Evolutionary conservation across 2,329 filamentous ascomycete genomes (phyloP), one percentile per base, ranked within the genome.

Genomic region (Arthrobotrys iridis): DNA sequence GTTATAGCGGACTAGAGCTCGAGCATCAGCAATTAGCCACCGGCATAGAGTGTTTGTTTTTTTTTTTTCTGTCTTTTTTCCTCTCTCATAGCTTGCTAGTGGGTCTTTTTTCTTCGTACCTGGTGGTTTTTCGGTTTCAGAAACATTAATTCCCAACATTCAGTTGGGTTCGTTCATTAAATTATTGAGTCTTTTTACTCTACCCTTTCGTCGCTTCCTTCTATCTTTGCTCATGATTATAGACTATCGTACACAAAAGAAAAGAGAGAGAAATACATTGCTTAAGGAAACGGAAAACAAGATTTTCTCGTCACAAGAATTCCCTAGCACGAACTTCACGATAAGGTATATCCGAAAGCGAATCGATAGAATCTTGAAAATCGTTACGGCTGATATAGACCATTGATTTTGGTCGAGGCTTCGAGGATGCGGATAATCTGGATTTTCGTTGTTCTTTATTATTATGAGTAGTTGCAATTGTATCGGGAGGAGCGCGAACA

Each of bases 361-460:
- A 75, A 57, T 75, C 71, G 3, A 43, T 58, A 28, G 63, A 75
- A 37, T 68, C 63, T n/a, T 43, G 55, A 24, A 63, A 63, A 11
- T 64, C 55, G n/a, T 48, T 45, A 7, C 20, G 41, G 10, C 46
- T 43, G 33, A 59, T 24, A 33, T 59, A 65, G 11, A 75, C 58
- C 28, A 30, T 15, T 30, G 71, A 74, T 35, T 62, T 57, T 48
- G 70, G 70, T 20, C 70, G 52, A 6, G 45, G 52, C 24, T 62
- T 74, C 13, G 46, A 11, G 4, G 22, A 24, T 15, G 15, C 10
- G 13, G 18, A 15, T n/a, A 75, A 10, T 28, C 67, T 52, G 10
- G 24, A 40, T 15, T 75, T 75, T 37, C 58, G 46, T 13, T 37
- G 37, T 59, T 75, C 71, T 26, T 41, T 62, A 2, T 37, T 37